Evolutionary conservation across 805 yeast species (phyloP).

Genomic region (Metschnikowia anglica): DNA sequence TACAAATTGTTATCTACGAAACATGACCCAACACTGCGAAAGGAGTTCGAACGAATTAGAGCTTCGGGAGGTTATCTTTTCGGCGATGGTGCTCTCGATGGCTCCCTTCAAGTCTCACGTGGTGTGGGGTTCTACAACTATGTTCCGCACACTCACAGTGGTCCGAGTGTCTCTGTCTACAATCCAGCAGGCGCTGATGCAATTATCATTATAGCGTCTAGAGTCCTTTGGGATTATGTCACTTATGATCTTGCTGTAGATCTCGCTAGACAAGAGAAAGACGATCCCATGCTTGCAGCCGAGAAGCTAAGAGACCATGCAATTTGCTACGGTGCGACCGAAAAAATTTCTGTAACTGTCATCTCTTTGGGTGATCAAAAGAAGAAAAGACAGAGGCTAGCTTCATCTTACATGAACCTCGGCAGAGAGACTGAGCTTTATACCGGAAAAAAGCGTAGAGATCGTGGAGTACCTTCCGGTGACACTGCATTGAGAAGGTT

Average conservation of each 20-base stretch:
- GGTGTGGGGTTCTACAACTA: constrained; percentile 88
- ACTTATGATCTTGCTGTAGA: constrained; percentile 87
- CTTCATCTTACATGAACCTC: constrained; percentile 38
- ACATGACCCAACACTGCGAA: constrained; percentile 79
- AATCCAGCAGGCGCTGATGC: constrained; percentile 71
- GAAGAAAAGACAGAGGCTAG: constrained; percentile 27
- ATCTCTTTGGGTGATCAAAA: constrained; percentile 61
- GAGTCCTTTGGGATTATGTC: constrained; percentile 81
- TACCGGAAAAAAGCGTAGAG: constrained; percentile 42
- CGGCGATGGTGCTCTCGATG: constrained; percentile 81
- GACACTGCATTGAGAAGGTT: constrained; percentile 80
- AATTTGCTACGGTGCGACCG: constrained; percentile 82
- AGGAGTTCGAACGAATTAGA: constrained; percentile 82
- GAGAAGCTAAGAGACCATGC: constrained; percentile 93
- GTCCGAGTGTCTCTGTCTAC: constrained; percentile 71
- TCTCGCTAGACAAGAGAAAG: constrained; percentile 75
- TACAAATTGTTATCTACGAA: constrained; percentile 66
- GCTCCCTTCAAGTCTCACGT: constrained; percentile 77
- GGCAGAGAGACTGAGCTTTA: constrained; percentile 37
- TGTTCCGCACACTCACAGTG: constrained; percentile 85
- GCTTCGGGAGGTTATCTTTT: constrained; percentile 90
- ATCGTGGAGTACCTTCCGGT: constrained; percentile 46
- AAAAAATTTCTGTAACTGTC: constrained; percentile 78
- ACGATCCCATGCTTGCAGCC: constrained; percentile 88
- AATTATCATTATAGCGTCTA: constrained; percentile 79